These are phyloP conservation scores for Entophlyctis luteolus DNA, from an alignment of 192 early-diverging fungal genomes.

Conservation along the genomic window DNA sequence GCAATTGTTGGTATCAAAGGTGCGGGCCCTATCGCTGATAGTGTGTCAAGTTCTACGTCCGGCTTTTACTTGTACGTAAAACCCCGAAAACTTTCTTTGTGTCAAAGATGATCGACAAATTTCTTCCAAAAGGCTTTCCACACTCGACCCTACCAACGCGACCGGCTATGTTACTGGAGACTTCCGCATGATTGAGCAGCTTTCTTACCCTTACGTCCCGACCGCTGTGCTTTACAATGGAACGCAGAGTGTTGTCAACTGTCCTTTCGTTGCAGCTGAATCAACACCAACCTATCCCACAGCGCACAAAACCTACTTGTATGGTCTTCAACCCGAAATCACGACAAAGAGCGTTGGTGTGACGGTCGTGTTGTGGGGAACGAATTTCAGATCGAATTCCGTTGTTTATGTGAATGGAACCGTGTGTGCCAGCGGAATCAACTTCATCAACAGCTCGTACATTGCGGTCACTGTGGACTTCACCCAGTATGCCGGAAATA, in stretches of 20 bases:
- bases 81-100: neutral
- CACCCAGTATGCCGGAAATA: slow-evolving; percentile 11
- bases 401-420: slow-evolving; percentile 23
- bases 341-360: slow-evolving; percentile 10
- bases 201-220: slow-evolving; percentile 12
- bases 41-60: neutral
- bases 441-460: slow-evolving; percentile 6
- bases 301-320: slow-evolving; percentile 4
- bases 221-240: neutral
- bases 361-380: slow-evolving; percentile 12
- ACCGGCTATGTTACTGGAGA: slow-evolving; percentile 1
- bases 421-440: neutral
- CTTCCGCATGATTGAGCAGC: neutral
- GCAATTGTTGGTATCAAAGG: slow-evolving; percentile 4
- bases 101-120: neutral
- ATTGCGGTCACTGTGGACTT: slow-evolving; percentile 16
- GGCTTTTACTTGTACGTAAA: slow-evolving; percentile 27
- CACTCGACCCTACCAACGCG: neutral
- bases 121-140: neutral
- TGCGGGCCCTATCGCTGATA: slow-evolving; percentile 5
- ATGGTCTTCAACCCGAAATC: slow-evolving; percentile 22
- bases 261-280: slow-evolving; percentile 16
- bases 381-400: slow-evolving; percentile 1
- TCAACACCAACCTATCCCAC: neutral
- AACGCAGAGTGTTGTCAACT: slow-evolving; percentile 1